Percentiles rank a stretch among this genome's conserved stretches.
These are phyloP conservation scores for Allantophomopsis lycopodina DNA, from an alignment of 2,329 filamentous ascomycete species.

Conservation along the genomic window DNA sequence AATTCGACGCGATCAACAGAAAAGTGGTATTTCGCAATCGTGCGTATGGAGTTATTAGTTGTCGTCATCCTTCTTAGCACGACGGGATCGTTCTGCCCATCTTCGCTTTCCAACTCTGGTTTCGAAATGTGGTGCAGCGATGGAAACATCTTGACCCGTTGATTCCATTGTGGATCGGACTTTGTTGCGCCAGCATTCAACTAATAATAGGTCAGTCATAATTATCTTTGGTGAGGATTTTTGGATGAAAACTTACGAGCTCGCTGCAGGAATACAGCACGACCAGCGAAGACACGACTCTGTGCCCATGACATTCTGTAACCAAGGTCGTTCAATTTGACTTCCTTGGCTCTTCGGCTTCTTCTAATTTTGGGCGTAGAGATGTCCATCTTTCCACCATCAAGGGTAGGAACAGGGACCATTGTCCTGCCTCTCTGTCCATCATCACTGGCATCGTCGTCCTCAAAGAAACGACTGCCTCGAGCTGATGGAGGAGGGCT, in stretches of 20 bases:
- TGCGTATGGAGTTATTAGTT: no score
- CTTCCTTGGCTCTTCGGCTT: slow-evolving; percentile 61
- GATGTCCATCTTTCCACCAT: slow-evolving; percentile 61
- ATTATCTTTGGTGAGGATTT: not conserved
- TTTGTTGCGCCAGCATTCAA: slow-evolving; percentile 91
- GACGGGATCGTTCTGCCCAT: slow-evolving; percentile 47
- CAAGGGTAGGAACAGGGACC: slow-evolving; percentile 50
- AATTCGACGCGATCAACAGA: no score
- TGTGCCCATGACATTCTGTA: slow-evolving; percentile 97
- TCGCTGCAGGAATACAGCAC: slow-evolving; percentile 79
- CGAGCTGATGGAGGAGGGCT: slow-evolving; percentile 65
- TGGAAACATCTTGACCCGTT: slow-evolving; percentile 59
- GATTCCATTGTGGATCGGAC: slow-evolving; percentile 71
- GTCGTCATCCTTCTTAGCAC: slow-evolving; percentile 7
- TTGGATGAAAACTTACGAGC: slow-evolving; percentile 55
- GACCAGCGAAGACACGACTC: slow-evolving; percentile 76
- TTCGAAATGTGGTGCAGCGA: slow-evolving; percentile 75
- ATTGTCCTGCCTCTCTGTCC: slow-evolving; percentile 24
- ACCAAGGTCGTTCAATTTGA: slow-evolving; percentile 83
- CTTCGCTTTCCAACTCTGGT: slow-evolving; percentile 73
- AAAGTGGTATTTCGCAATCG: no score
- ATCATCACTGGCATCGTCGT: slow-evolving; percentile 40
- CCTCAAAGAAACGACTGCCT: slow-evolving; percentile 61
- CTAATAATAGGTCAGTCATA: slow-evolving; percentile 27
- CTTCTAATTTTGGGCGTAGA: slow-evolving; percentile 63